A percentile compares a stretch with the other conserved stretches of the same genome.
Conservation (phyloP, 768 basidiomycete genomes). For the Xerocomellus amylosporus region DNA sequence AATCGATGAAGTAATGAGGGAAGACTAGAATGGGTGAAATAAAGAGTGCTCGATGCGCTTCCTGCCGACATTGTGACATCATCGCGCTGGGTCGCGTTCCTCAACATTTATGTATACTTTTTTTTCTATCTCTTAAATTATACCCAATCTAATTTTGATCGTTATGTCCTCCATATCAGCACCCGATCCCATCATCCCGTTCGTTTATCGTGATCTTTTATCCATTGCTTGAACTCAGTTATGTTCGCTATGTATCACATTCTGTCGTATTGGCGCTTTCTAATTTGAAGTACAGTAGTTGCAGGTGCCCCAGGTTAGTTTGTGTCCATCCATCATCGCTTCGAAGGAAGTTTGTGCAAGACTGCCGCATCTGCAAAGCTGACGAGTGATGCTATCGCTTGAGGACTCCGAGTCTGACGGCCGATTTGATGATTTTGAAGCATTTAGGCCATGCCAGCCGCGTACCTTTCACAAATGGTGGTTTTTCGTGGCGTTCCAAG, state of each 20-base stretch:
- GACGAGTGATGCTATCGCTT: too few species aligned
- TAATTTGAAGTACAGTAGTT: neutral
- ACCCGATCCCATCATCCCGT: neutral
- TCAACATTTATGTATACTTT: constrained; percentile 1
- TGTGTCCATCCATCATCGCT: neutral
- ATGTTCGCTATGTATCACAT: neutral
- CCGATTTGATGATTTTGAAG: too few species aligned
- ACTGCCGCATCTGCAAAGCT: too few species aligned
- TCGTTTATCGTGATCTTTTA: neutral
- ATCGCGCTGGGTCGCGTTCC: constrained; percentile 16
- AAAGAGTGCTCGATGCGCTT: constrained; percentile 13
- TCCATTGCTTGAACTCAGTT: neutral
- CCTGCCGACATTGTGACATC: neutral
- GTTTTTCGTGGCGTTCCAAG: too few species aligned
- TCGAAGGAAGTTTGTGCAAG: neutral
- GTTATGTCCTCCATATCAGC: neutral
- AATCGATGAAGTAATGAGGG: constrained; percentile 22
- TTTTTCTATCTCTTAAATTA: constrained; percentile 11
- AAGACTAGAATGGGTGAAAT: constrained; percentile 10
- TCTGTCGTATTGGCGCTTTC: neutral
- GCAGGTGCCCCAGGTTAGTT: neutral
- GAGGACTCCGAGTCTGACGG: too few species aligned
- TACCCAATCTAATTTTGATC: constrained; percentile 17
- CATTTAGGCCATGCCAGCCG: too few species aligned
- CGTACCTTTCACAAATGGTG: too few species aligned